Percentiles rank a stretch among this genome's conserved stretches.
Evolutionary conservation across 106 monocot genomes (phyloP).

Genomic region (Dactylorhiza incarnata): DNA sequence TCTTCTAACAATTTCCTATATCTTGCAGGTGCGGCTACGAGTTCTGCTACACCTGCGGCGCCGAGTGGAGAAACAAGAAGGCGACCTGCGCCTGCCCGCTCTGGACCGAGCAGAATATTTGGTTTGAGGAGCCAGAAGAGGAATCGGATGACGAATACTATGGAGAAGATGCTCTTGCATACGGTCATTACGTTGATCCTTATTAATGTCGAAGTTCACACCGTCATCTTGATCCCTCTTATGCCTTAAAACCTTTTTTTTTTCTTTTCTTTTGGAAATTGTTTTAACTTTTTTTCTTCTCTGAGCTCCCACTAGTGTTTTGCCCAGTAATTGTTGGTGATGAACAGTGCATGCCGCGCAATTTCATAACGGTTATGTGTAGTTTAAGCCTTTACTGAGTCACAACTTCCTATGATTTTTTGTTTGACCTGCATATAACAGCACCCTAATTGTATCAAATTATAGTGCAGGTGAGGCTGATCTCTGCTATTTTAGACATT

Average conservation of each 20-base stretch:
- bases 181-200: constrained; percentile 3
- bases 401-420: too few relatives aligned
- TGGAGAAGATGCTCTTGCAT: constrained; percentile 26
- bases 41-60: constrained; percentile 89
- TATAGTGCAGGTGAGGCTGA: not conserved
- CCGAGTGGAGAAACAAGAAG: constrained; percentile 77
- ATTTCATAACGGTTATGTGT: too few relatives aligned
- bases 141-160: constrained; percentile 10
- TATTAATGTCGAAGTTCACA: not conserved
- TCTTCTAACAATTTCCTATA: not conserved
- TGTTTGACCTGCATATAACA: too few relatives aligned
- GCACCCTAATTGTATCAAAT: not conserved
- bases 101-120: constrained; percentile 46
- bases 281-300: not conserved
- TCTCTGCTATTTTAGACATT: not conserved
- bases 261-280: not conserved
- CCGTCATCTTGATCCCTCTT: not conserved
- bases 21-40: constrained; percentile 77
- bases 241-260: not conserved
- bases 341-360: too few relatives aligned
- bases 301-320: not conserved
- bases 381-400: too few relatives aligned
- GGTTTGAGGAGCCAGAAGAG: constrained; percentile 14
- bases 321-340: too few relatives aligned
- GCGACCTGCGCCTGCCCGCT: constrained; percentile 65